Evolutionary conservation across 441 rosid genomes (phyloP).

Genomic region (Syzygium malaccense): DNA sequence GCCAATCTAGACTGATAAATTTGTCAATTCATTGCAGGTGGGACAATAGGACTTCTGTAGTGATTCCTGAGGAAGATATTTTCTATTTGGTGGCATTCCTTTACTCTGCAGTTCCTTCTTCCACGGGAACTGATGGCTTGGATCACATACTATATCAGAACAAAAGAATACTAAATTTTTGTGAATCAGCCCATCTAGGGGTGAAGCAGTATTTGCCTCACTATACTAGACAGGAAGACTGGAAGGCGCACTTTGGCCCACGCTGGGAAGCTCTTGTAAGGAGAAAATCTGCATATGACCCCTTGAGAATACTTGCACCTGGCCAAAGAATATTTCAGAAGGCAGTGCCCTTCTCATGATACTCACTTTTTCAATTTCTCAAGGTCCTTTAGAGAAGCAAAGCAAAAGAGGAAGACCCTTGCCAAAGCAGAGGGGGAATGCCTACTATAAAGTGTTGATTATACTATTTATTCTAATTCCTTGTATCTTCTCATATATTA

Average conservation of each 20-base stretch:
- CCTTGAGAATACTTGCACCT: conserved; percentile 84
- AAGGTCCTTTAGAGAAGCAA: background rate
- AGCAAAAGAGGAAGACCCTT: background rate
- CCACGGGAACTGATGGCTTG: conserved; percentile 61
- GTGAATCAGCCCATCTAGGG: conserved; percentile 51
- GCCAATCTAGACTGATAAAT: background rate
- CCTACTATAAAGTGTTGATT: conserved; percentile 14
- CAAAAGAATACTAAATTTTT: conserved; percentile 54
- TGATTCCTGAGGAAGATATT: conserved; percentile 76
- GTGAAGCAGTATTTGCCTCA: conserved; percentile 91
- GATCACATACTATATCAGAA: conserved; percentile 64
- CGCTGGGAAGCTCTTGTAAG: conserved; percentile 62
- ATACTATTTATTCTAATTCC: background rate
- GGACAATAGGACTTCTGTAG: conserved; percentile 89
- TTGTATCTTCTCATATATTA: conserved; percentile 13
- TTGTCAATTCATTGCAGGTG: conserved; percentile 47
- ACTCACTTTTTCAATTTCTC: background rate
- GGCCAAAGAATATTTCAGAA: conserved; percentile 87
- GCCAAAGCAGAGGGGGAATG: conserved; percentile 10
- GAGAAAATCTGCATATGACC: conserved; percentile 79
- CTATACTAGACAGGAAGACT: conserved; percentile 66
- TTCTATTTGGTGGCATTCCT: conserved; percentile 95
- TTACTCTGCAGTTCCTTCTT: conserved; percentile 75
- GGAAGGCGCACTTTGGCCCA: conserved; percentile 80
- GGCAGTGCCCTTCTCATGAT: conserved; percentile 38